These are phyloP conservation scores for Cerrena zonata DNA, from an alignment of 1,284 basidiomycete genomes.

Conservation along the genomic window DNA sequence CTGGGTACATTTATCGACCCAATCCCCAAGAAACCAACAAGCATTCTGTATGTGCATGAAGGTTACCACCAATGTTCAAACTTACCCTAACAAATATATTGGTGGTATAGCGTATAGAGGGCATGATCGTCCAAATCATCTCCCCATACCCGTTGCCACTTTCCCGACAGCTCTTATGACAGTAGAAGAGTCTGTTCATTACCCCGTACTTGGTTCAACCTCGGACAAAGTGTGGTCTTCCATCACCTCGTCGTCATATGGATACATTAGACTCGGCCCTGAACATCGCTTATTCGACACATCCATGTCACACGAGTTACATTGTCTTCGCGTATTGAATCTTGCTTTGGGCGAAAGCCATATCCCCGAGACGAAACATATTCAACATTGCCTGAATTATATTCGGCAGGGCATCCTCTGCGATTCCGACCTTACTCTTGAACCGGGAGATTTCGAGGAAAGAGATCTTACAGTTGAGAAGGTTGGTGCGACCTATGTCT, in stretches of 20 bases:
- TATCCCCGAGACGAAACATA: slow-evolving; percentile 21
- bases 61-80: no score
- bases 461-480: slow-evolving; percentile 35
- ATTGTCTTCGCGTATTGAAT: slow-evolving; percentile 26
- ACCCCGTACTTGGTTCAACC: slow-evolving; percentile 11
- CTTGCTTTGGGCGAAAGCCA: slow-evolving; percentile 9
- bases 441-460: slow-evolving; percentile 37
- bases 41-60: no score
- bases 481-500: slow-evolving; percentile 35
- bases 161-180: not conserved
- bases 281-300: slow-evolving; percentile 22
- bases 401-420: slow-evolving; percentile 39
- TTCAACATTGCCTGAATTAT: slow-evolving; percentile 42
- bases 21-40: no score
- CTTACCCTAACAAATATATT: no score
- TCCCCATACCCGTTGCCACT: not conserved
- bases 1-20: not conserved
- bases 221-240: slow-evolving; percentile 17
- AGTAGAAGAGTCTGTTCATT: slow-evolving; percentile 20
- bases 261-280: slow-evolving; percentile 20
- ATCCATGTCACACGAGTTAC: slow-evolving; percentile 32
- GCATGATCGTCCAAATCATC: not conserved
- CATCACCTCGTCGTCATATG: slow-evolving; percentile 14
- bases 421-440: slow-evolving; percentile 38
- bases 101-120: not conserved